Evolutionary conservation across 1,284 basidiomycete genomes (phyloP), one percentile per base, ranked within the genome.

Genomic region (Naganishia liquefaciens): DNA sequence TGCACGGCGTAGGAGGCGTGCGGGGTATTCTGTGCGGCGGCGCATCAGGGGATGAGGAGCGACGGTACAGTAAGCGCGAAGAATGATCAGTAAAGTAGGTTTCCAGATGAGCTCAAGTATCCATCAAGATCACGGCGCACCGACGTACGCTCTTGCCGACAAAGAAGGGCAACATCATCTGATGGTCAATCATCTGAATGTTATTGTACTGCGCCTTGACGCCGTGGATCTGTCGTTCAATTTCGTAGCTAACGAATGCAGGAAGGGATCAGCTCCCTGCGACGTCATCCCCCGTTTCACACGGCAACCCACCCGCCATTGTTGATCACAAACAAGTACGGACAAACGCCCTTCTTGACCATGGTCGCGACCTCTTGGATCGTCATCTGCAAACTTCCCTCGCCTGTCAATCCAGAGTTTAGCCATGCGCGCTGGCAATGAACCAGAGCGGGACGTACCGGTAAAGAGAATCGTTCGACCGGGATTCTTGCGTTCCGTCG

Each of bases 401-500:
- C 65, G 25, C 54, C 55, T 61, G 52, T 37, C 1, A 17, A 25
- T 15, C 3, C 40, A 21, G 23, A n/a, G 30, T 1, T 21, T n/a
- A 40, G 11, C 19, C 1, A 28, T 17, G 3, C 25, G 0, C n/a
- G 5, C 46, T 19, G 15, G 42, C 5, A 11, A 11, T 15, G 19
- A 44, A 3, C 5, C 1, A 6, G 28, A 28, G 5, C 23, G 2
- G 37, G 1, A 65, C 72, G 92, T 90, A 4, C 94, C 94, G 25
- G 93, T 83, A 76, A 98, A 96, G 54, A 95, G 80, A 60, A 93
- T 87, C 1, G 87, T 87, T 50, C 93, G 82, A 28, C 78, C 74
- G 9, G 83, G 81, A 44, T 87, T 80, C 5, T 82, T 80, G 30
- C 81, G 73, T 62, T 93, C 90, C 52, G 82, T 80, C 1, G 88